Conservation (phyloP, 441 rosid genomes). For the Kokia cookei region DNA sequence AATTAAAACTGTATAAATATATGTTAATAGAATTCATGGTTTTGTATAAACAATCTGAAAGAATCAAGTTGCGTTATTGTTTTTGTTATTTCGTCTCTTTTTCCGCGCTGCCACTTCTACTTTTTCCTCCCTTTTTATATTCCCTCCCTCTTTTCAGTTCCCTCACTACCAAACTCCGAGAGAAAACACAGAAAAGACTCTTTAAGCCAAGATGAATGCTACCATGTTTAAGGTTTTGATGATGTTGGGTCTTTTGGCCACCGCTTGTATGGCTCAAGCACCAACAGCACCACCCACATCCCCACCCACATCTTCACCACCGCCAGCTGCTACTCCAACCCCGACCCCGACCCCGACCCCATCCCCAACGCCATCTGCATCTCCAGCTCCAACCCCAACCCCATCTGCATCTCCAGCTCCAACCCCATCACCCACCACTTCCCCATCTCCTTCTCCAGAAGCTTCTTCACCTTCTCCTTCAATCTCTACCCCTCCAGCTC, state of each 20-base stretch:
- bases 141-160: slow-evolving; percentile 1
- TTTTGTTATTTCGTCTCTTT: background rate
- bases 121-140: slow-evolving; percentile 1
- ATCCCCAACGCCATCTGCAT: slow-evolving; percentile 14
- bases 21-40: background rate
- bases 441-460: slow-evolving; percentile 23
- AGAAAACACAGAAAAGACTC: background rate
- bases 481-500: slow-evolving; percentile 28
- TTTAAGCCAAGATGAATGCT: slow-evolving; percentile 34
- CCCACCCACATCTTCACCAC: slow-evolving; percentile 13
- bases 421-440: slow-evolving; percentile 10
- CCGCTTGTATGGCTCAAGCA: slow-evolving; percentile 65
- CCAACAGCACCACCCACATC: slow-evolving; percentile 48
- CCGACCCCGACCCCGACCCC: slow-evolving; percentile 26
- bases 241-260: slow-evolving; percentile 50
- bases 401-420: slow-evolving; percentile 21
- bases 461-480: background rate
- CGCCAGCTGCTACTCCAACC: slow-evolving; percentile 25
- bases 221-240: slow-evolving; percentile 33
- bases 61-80: background rate
- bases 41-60: background rate
- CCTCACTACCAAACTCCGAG: background rate
- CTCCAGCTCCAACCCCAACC: slow-evolving; percentile 21
- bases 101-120: background rate
- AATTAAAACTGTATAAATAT: too few relatives aligned